phyloP scores from a whole-genome alignment of 1,284 basidiomycete genomes.

The Porogramme epimiltina region DNA sequence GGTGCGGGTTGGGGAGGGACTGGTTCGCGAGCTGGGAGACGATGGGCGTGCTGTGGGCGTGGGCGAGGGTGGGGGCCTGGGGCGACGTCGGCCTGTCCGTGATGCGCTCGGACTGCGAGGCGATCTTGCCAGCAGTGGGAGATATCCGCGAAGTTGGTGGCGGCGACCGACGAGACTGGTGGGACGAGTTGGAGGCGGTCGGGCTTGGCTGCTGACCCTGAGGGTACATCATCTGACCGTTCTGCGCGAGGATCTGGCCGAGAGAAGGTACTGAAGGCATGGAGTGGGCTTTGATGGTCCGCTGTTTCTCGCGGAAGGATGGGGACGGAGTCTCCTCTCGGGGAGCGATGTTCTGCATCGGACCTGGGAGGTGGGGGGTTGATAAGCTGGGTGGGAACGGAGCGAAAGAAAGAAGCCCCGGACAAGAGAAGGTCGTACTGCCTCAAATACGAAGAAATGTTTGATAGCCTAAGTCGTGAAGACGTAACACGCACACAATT shows the following conservation, averaged over 20 bases:
- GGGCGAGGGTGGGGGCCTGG: constrained; percentile 30
- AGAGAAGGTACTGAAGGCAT: constrained; percentile 61
- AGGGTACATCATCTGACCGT: constrained; percentile 25
- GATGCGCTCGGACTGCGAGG: constrained; percentile 39
- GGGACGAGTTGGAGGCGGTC: constrained; percentile 50
- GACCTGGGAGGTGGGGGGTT: constrained; percentile 26
- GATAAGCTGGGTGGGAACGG: constrained; percentile 29
- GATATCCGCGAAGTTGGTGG: constrained; percentile 41
- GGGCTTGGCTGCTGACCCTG: constrained; percentile 54
- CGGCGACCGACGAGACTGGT: constrained; percentile 43
- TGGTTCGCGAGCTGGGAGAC: constrained; percentile 34
- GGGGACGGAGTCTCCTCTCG: constrained; percentile 73
- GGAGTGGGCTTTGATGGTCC: constrained; percentile 60
- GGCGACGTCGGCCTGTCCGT: constrained; percentile 32
- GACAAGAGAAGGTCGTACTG: constrained; percentile 19
- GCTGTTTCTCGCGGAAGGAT: constrained; percentile 57
- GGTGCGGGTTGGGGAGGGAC: constrained; percentile 41
- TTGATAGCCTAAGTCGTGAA: constrained; percentile 22
- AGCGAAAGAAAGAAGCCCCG: constrained; percentile 20
- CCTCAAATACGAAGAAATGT: constrained; percentile 22
- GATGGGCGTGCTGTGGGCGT: constrained; percentile 33
- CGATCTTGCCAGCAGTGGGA: constrained; percentile 39
- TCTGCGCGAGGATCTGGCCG: constrained; percentile 45
- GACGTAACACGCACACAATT: constrained; percentile 25
- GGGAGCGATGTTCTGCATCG: constrained; percentile 48